phyloP scores from a whole-genome alignment of 2,329 filamentous ascomycete genomes.

The Geosmithia putterillii region DNA sequence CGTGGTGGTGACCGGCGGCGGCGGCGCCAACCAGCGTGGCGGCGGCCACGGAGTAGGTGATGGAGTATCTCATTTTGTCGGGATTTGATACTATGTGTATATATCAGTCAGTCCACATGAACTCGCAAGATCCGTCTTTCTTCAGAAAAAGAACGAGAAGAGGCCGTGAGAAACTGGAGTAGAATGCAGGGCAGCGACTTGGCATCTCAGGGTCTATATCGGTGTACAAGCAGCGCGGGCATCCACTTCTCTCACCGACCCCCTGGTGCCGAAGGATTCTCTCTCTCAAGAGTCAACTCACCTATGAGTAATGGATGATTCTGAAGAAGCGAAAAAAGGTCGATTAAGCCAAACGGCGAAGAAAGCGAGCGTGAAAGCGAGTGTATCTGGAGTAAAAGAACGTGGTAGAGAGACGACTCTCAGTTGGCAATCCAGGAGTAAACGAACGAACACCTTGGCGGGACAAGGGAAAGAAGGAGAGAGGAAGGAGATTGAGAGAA shows the following conservation, averaged over 20 bases:
- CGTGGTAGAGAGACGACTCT: slow-evolving; percentile 43
- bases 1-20: slow-evolving; percentile 49
- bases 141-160: not conserved
- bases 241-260: no score
- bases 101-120: not conserved
- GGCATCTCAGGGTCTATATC: no score
- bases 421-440: slow-evolving; percentile 30
- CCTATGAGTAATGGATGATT: not conserved
- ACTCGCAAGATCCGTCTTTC: not conserved
- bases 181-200: not conserved
- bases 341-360: not conserved
- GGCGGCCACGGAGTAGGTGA: slow-evolving; percentile 38
- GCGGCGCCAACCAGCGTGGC: slow-evolving; percentile 37
- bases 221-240: no score
- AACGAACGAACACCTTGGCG: slow-evolving; percentile 6
- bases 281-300: not conserved
- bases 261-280: not conserved
- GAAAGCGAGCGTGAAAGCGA: not conserved
- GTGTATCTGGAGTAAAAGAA: slow-evolving; percentile 29
- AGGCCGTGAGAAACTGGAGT: not conserved
- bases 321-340: not conserved
- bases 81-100: not conserved
- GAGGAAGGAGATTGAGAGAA: slow-evolving; percentile 4
- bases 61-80: slow-evolving; percentile 32
- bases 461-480: slow-evolving; percentile 10